Base-by-base conservation (phyloP, 805 yeast species). In the Pichia rugopelliculosa region DNA sequence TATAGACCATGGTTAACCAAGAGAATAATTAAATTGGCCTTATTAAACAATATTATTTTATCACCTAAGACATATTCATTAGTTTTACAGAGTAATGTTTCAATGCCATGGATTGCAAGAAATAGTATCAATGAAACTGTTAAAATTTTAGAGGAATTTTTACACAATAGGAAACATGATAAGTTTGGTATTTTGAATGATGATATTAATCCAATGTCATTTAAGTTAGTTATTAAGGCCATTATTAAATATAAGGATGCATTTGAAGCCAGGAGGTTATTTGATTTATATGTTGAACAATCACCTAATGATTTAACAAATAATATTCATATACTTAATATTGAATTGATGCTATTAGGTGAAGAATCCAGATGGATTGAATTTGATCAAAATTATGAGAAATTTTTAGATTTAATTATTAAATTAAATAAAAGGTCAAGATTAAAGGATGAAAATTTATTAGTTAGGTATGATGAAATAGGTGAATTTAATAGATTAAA, bases 351-450 rank as follows among this genome's bases (percentile, higher is more conserved):
- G 52, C 38, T 64, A 33, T 48, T 64, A 21, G 67, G 65, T 13
- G 60, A 57, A 41, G 68, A 64, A 45, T 46, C 49, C 24, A 57
- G 67, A 18, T 64, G 68, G 68, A 51, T 53, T 42, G 68, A 63
- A 38, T 63, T 64, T 49, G 60, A 59, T 26, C 56, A 55, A 21
- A 56, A 61, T 38, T 63, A 60, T 46, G 48, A 48, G 24, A 52
- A 65, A 37, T 64, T 53, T 41, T 15, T 57, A 11, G 42, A 46
- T 13, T 36, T 62, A 12, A 41, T 62, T 3, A 51, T 41, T 11
- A 42, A 46, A 8, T 51, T 50, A 27, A 37, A 58, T 36, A 46
- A 48, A 7, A 51, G 53, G 18, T 52, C 61, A 0, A 45, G 44
- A 26, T 24, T 48, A 25, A 48, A 45, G 24, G 45, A 48, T 13